Conservation (phyloP, 768 basidiomycete species). For the Hemileccinum impolitum region DNA sequence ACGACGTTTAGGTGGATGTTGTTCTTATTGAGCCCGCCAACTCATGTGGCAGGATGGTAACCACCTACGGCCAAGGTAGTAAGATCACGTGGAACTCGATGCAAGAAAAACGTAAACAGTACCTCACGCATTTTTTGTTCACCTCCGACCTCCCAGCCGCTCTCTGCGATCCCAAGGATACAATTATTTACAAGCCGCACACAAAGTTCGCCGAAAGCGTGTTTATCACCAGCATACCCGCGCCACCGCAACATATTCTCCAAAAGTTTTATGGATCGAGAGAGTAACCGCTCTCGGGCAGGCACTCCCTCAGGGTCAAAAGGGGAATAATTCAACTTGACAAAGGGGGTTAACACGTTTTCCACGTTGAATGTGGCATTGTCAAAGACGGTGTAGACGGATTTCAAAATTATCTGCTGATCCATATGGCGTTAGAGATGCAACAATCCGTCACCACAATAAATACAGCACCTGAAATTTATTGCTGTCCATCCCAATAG, state of each 20-base stretch:
- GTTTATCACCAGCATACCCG: conserved; percentile 62
- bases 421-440: conserved; percentile 9
- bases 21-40: conserved; percentile 22
- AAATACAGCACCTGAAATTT: conserved; percentile 56
- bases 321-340: conserved; percentile 38
- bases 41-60: conserved; percentile 21
- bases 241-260: conserved; percentile 74
- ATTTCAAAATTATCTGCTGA: conserved; percentile 54
- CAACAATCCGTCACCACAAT: background rate
- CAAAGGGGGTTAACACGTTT: conserved; percentile 46
- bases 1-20: conserved; percentile 11
- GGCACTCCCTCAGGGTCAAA: conserved; percentile 79
- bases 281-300: conserved; percentile 67
- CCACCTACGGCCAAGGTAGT: conserved; percentile 16
- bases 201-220: conserved; percentile 52
- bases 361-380: conserved; percentile 52
- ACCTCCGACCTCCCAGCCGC: conserved; percentile 88
- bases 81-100: conserved; percentile 4
- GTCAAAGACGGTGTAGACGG: conserved; percentile 51
- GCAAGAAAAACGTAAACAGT: conserved; percentile 11
- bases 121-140: conserved; percentile 63
- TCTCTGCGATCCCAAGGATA: conserved; percentile 63
- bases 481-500: conserved; percentile 56
- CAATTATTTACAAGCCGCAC: conserved; percentile 54
- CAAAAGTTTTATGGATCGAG: conserved; percentile 67